Evolutionary conservation across 805 yeast genomes (phyloP).

Genomic region (Kodamaea hsintzibuensis): DNA sequence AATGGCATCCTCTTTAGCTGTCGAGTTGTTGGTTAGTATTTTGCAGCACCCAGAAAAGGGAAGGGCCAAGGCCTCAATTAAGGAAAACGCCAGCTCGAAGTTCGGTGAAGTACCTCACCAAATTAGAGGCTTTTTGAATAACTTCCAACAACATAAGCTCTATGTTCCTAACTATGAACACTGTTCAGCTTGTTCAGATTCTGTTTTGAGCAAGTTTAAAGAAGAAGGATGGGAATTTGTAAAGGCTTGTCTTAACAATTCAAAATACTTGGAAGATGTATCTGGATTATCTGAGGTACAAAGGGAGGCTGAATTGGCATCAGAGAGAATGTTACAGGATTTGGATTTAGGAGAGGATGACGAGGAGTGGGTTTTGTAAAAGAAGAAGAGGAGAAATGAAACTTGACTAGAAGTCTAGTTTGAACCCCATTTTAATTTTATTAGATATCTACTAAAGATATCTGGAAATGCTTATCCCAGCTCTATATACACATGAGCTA

Average conservation of each 20-base stretch:
- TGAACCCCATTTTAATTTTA: too few relatives aligned
- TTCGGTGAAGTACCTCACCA: slow-evolving; percentile 87
- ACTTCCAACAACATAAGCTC: slow-evolving; percentile 62
- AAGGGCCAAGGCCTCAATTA: slow-evolving; percentile 37
- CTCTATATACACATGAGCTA: too few relatives aligned
- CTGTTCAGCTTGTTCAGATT: slow-evolving; percentile 84
- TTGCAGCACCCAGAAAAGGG: slow-evolving; percentile 64
- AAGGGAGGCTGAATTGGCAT: slow-evolving; percentile 61
- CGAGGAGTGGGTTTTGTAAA: slow-evolving; percentile 16
- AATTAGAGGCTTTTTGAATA: slow-evolving; percentile 78
- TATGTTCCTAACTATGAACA: slow-evolving; percentile 69
- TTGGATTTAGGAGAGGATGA: slow-evolving; percentile 40
- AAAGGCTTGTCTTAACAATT: slow-evolving; percentile 62
- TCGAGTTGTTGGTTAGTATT: slow-evolving; percentile 74
- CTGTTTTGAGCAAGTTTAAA: slow-evolving; percentile 53
- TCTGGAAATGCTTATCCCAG: too few relatives aligned
- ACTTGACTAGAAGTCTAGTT: too few relatives aligned
- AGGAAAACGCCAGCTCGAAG: slow-evolving; percentile 30
- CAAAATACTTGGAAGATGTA: slow-evolving; percentile 67
- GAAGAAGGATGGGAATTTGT: slow-evolving; percentile 81
- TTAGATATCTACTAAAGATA: too few relatives aligned
- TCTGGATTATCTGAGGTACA: slow-evolving; percentile 81
- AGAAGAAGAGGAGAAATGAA: neutral
- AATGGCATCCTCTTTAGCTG: slow-evolving; percentile 83
- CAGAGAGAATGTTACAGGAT: slow-evolving; percentile 25